phyloP scores from a whole-genome alignment of 2,329 filamentous ascomycete genomes.

The Fusarium sp. region DNA sequence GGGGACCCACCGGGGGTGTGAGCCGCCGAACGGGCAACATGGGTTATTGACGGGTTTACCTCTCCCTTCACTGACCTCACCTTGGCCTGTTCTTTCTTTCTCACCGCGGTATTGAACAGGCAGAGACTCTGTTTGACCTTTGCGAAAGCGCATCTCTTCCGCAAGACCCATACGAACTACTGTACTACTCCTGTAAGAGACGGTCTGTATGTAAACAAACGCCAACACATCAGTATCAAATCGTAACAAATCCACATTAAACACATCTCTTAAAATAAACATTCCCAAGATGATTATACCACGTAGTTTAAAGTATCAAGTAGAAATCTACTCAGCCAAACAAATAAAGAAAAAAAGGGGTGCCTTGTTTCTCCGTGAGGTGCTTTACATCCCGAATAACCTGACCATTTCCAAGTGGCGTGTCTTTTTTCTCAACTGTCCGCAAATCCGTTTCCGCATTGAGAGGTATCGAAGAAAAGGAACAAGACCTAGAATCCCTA shows the following conservation, averaged over 20 bases:
- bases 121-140: background rate
- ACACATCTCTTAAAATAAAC: background rate
- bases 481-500: background rate
- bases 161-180: constrained; percentile 1
- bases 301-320: background rate
- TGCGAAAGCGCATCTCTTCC: background rate
- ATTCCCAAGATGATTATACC: background rate
- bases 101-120: background rate
- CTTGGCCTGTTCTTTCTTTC: background rate
- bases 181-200: background rate
- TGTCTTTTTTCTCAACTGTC: constrained; percentile 18
- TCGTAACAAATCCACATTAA: background rate
- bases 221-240: background rate
- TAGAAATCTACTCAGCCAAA: background rate
- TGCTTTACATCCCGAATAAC: constrained; percentile 38
- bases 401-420: constrained; percentile 40
- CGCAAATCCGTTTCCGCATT: constrained; percentile 1
- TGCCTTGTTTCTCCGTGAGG: constrained; percentile 36
- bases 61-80: background rate
- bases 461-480: background rate
- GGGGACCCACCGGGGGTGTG: constrained; percentile 17
- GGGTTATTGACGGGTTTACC: background rate
- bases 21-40: background rate
- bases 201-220: background rate
- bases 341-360: background rate